Percentiles rank a stretch among this genome's conserved stretches.
These are phyloP conservation scores for Zychaea mexicana DNA, from an alignment of 371 early-diverging fungal genomes.

Conservation along the genomic window DNA sequence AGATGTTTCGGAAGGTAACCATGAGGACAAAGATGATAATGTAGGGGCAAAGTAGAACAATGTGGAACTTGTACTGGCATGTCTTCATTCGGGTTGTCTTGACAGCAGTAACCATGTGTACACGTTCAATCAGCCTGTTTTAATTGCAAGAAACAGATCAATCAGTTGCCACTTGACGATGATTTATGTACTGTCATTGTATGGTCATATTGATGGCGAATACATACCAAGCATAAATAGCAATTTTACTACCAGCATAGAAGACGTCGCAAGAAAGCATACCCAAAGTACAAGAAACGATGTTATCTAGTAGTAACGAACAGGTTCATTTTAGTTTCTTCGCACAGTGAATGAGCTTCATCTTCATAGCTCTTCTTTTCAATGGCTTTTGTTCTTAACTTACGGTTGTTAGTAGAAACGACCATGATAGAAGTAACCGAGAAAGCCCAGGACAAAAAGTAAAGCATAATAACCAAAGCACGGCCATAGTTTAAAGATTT, in stretches of 20 bases:
- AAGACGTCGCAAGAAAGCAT: conserved; percentile 50
- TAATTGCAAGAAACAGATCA: not conserved
- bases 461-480: conserved; percentile 39
- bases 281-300: conserved; percentile 44
- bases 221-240: conserved; percentile 44
- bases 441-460: conserved; percentile 47
- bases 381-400: too few relatives aligned
- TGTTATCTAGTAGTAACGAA: conserved; percentile 26
- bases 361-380: too few relatives aligned
- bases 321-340: not conserved
- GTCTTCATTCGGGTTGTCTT: conserved; percentile 44
- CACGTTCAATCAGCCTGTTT: conserved; percentile 48
- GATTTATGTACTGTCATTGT: too few relatives aligned
- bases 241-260: conserved; percentile 52
- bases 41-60: conserved; percentile 49
- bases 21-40: conserved; percentile 46
- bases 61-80: conserved; percentile 46
- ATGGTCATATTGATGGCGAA: not conserved
- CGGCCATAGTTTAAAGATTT: conserved; percentile 44
- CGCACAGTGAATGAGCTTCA: too few relatives aligned
- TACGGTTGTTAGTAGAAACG: conserved; percentile 52
- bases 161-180: too few relatives aligned
- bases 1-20: conserved; percentile 40
- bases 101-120: conserved; percentile 47
- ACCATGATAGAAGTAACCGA: conserved; percentile 34